Evolutionary conservation across 1,284 basidiomycete species (phyloP), one percentile per base, ranked within the genome.

Genomic region (Porphyrellus sp.): DNA sequence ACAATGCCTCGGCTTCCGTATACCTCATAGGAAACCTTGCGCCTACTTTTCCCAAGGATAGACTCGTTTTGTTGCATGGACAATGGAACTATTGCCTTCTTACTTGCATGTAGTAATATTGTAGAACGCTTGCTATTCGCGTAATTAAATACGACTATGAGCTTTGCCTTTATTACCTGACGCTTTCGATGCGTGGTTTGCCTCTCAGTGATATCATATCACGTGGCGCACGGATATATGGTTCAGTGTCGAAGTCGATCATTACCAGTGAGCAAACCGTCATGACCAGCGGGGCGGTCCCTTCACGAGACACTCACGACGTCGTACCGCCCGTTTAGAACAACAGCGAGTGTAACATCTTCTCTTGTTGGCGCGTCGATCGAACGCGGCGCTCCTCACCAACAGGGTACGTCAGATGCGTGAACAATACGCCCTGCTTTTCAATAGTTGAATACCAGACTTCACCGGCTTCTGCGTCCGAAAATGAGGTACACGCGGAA

Each of bases 401-500:
- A 72, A 45, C 74, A 74, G 61, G 72, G 77, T 77, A 51, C 21
- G 63, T 47, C 25, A 9, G 33, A 41, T 23, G 24, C 24, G 8
- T 44, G 9, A 35, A 30, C 25, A 34, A 23, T 31, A 34, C 23
- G 40, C 40, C 33, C 12, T 24, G 34, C 21, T 28, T n/a, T 13
- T 27, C n/a, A 24, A 13, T 41, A 28, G 16, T 50, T 49, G 37
- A 47, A n/a, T 21, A 48, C 25, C n/a, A n/a, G n/a, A n/a, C n/a
- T n/a, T 39, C n/a, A 27, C 1, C 25, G 75, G 74, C 62, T 23
- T 67, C 74, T 2, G 67, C 68, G 1, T 59, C 64, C 49, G 72
- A 70, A n/a, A 43, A 46, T 4, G 62, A 67, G n/a, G 63, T 74
- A 3, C 68, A 61, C 51, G 57, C 53, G 21, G 60, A 67, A 51